Evolutionary conservation across 148 eudicot species (phyloP), one percentile per base, ranked within the genome.

Genomic region (Hydrangea macrophylla): DNA sequence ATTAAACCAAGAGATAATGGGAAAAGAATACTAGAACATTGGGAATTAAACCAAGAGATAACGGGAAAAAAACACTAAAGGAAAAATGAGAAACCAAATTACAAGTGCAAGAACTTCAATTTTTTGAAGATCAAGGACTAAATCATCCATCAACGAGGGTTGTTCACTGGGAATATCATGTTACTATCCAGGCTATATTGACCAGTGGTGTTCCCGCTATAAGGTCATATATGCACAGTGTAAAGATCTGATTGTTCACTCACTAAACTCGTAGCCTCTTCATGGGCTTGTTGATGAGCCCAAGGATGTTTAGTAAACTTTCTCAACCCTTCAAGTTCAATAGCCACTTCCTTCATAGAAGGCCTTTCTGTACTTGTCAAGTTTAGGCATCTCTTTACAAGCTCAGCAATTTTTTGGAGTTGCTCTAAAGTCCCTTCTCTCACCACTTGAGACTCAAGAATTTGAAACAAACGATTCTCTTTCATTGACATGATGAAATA

Each of bases 341-440:
- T 60, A 20, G 60, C 60, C 36, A 73, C 77, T 73, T 73, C 71
- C 53, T 51, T 73, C 71, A 73, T 73, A 25, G 65, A 57, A 4
- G 69, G 69, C 12, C 75, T 71, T 5, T 71, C 75, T 27, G 63
- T 36, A 31, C 75, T 42, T 18, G 18, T 36, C 37, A 67, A 26
- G 20, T 22, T 18, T 5, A 73, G 55, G 15, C 77, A 73, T 40
- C 62, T 67, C 60, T 31, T 66, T 25, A 67, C 61, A 51, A 73
- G 77, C 31, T 60, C 51, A 15, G 67, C 71, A 36, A 67, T 31
- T 3, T 22, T 22, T 48, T 73, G 65, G 55, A 73, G 58, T 33
- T 72, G 70, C 35, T 72, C 64, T 9, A 65, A 32, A 0, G 57
- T 27, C 22, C 75, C 75, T 25, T 72, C 70, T 32, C 32, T 64